Evolutionary conservation across 2,329 filamentous ascomycete genomes (phyloP).

Genomic region (Colletotrichum navitas): DNA sequence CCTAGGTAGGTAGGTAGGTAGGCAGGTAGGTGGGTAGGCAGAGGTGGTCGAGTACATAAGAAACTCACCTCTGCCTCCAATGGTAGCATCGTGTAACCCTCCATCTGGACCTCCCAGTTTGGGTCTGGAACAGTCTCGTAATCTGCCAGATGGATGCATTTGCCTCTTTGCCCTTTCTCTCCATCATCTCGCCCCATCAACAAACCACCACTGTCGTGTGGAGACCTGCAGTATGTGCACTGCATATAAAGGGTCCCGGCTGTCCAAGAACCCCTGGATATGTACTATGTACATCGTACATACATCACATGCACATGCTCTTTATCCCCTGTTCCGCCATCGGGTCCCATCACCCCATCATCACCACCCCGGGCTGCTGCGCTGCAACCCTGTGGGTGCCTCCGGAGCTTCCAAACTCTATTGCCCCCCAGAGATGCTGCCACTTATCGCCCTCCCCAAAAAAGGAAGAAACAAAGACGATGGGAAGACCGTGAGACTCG

Average conservation of each 20-base stretch:
- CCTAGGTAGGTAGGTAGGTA: neutral
- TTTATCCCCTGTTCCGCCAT: neutral
- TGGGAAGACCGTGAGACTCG: too few relatives aligned
- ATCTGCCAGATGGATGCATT: neutral
- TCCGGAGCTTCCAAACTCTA: conserved; percentile 1
- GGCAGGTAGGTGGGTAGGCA: too few relatives aligned
- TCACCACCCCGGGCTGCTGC: too few relatives aligned
- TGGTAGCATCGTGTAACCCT: neutral
- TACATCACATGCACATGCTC: conserved; percentile 15
- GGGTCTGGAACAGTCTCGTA: neutral
- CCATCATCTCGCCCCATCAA: neutral
- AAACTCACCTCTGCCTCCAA: neutral
- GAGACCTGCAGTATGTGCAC: neutral
- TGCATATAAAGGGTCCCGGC: neutral
- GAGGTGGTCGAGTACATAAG: too few relatives aligned
- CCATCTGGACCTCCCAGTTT: neutral
- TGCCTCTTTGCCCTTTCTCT: neutral
- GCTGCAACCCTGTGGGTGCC: conserved; percentile 14
- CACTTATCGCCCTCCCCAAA: too few relatives aligned
- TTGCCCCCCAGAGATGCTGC: neutral
- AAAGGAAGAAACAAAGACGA: neutral
- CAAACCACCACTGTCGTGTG: neutral
- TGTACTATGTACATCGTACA: too few relatives aligned
- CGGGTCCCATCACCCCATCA: neutral
- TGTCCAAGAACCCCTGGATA: too few relatives aligned